A percentile compares a stretch with the other conserved stretches of the same genome.
phyloP scores from a whole-genome alignment of 1,139 yeast species.

The Nakaseomyces nivariensis region DNA sequence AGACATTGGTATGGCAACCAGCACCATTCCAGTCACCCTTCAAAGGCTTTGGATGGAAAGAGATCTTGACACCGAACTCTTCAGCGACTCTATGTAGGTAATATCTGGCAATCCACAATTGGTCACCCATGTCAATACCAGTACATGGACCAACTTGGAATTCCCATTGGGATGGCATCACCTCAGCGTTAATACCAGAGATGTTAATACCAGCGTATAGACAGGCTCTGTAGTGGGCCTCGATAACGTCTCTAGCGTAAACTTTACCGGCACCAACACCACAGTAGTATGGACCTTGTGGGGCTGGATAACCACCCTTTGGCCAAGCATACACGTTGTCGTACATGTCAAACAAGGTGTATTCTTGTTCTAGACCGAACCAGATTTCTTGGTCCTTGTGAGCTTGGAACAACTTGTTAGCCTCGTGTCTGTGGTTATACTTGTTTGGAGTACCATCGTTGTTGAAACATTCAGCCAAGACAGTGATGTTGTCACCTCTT shows the following conservation, averaged over 20 bases:
- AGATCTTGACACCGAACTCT: constrained; percentile 96
- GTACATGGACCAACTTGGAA: constrained; percentile 98
- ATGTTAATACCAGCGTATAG: constrained; percentile 80
- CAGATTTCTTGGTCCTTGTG: constrained; percentile 79
- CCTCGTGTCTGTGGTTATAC: constrained; percentile 95
- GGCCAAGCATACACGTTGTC: constrained; percentile 98
- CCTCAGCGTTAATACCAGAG: constrained; percentile 98
- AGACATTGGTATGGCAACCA: constrained; percentile 98
- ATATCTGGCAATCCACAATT: constrained; percentile 93
- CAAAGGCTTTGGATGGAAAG: constrained; percentile 98
- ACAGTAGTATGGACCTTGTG: constrained; percentile 99
- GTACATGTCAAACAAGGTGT: constrained; percentile 85
- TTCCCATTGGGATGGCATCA: constrained; percentile 99
- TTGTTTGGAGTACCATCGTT: constrained; percentile 98
- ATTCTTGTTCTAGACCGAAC: constrained; percentile 99
- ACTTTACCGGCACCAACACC: constrained; percentile 99
- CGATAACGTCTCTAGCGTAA: constrained; percentile 94
- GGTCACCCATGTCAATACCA: constrained; percentile 95
- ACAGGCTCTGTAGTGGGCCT: constrained; percentile 98
- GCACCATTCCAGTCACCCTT: constrained; percentile 99
- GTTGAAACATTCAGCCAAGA: constrained; percentile 94
- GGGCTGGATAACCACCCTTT: constrained; percentile 99
- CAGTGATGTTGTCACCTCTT: constrained; percentile 93
- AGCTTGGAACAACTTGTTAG: constrained; percentile 91
- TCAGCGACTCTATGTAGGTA: constrained; percentile 91